Percentiles rank a stretch among this genome's conserved stretches.
These are phyloP conservation scores for Aspergillus sp. DNA, from an alignment of 2,329 filamentous ascomycete genomes.

Conservation along the genomic window DNA sequence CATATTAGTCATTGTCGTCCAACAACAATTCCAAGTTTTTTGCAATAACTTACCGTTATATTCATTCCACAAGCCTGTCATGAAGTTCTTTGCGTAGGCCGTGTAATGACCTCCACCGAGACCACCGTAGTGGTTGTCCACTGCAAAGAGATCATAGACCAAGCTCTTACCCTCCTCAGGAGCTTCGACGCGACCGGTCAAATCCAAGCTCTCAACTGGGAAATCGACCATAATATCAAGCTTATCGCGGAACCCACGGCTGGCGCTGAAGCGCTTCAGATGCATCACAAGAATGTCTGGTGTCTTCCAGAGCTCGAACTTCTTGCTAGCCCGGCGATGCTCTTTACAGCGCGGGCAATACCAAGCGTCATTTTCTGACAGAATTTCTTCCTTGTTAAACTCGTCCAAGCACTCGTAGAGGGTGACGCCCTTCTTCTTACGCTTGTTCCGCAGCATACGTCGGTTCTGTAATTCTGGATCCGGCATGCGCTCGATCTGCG, in stretches of 20 bases:
- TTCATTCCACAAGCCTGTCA: conserved; percentile 87
- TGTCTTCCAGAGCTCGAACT: conserved; percentile 94
- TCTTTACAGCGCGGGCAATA: conserved; percentile 97
- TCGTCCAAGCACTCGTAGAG: conserved; percentile 91
- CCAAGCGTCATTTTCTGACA: conserved; percentile 96
- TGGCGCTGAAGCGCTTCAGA: conserved; percentile 90
- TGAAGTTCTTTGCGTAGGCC: conserved; percentile 88
- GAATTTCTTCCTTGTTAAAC: conserved; percentile 88
- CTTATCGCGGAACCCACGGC: conserved; percentile 81
- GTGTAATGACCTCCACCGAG: conserved; percentile 96
- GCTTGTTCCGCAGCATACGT: conserved; percentile 62
- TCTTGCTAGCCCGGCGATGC: conserved; percentile 88
- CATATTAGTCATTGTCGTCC: conserved; percentile 41
- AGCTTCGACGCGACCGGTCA: conserved; percentile 75
- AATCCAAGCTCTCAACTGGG: conserved; percentile 81
- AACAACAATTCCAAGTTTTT: not conserved
- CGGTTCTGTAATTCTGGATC: conserved; percentile 66
- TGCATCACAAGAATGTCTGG: conserved; percentile 95
- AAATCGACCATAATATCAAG: conserved; percentile 90
- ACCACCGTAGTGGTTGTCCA: conserved; percentile 93
- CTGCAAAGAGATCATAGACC: conserved; percentile 89
- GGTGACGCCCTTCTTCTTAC: conserved; percentile 73
- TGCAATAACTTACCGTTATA: conserved; percentile 73
- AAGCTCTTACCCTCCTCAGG: conserved; percentile 78
- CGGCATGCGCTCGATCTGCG: conserved; percentile 50